Conservation (phyloP, 2,329 filamentous ascomycete genomes). For the Aurifilum marmelostoma region DNA sequence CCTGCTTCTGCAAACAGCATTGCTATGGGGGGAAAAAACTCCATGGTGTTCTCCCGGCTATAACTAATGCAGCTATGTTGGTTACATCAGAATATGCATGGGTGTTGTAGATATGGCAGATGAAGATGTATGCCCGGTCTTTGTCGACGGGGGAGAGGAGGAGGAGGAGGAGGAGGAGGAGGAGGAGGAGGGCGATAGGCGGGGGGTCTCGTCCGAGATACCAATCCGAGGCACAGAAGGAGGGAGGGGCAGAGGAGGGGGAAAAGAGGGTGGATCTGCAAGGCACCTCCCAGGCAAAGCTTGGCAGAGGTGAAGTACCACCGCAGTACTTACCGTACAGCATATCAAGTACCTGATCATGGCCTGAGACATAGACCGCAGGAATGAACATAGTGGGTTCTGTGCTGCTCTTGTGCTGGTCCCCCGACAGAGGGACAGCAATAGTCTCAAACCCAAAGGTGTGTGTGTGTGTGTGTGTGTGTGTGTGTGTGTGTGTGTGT, state of each 20-base stretch:
- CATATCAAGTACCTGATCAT: neutral
- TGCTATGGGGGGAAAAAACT: neutral
- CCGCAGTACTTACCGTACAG: neutral
- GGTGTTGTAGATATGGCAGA: neutral
- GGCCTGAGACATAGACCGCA: neutral
- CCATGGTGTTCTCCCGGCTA: neutral
- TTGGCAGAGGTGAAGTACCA: neutral
- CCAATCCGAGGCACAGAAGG: neutral
- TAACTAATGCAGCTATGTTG: neutral
- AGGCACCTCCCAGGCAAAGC: neutral
- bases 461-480: neutral
- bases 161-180: too few species aligned
- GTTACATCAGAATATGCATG: neutral
- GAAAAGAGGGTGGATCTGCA: neutral
- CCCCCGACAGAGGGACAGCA: neutral
- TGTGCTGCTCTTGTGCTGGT: neutral
- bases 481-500: too few species aligned
- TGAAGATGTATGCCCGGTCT: neutral
- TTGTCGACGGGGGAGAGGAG: too few species aligned
- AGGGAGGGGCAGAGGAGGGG: too few species aligned
- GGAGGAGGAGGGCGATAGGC: neutral
- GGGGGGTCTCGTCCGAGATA: neutral
- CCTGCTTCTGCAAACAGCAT: neutral
- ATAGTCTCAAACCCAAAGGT: neutral
- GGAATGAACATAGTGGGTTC: neutral